Evolutionary conservation across 1,139 yeast species (phyloP).

Genomic region (Debaryomyces psychrophilus): DNA sequence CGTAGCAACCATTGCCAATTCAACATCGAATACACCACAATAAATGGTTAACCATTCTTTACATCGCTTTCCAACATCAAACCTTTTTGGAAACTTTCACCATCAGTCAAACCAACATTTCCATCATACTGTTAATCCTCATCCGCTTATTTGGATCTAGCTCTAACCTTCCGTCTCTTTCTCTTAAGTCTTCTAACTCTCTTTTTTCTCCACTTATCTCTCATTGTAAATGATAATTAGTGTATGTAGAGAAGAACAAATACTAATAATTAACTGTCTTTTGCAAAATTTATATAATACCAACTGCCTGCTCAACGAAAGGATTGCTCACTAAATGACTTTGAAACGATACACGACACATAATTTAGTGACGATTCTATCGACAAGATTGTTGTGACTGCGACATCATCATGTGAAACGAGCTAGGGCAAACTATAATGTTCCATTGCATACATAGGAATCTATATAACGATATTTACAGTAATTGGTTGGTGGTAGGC

Average conservation of each 20-base stretch:
- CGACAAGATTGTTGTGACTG: constrained; percentile 1
- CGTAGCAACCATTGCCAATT: constrained; percentile 1
- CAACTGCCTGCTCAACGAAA: constrained; percentile 2
- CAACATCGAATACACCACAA: constrained; percentile 4
- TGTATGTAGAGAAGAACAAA: constrained; percentile 25
- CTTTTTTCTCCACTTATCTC: constrained; percentile 99
- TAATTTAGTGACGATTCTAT: not conserved
- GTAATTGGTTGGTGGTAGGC: not conserved
- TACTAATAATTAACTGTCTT: constrained; percentile 13
- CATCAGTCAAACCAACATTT: constrained; percentile 6
- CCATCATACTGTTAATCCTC: constrained; percentile 1
- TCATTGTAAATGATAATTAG: constrained; percentile 56
- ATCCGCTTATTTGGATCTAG: constrained; percentile 92
- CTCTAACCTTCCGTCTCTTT: constrained; percentile 99
- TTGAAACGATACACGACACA: constrained; percentile 5
- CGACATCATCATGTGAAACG: constrained; percentile 3
- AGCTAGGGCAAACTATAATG: not conserved
- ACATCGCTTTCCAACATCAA: not conserved
- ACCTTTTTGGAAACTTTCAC: not conserved
- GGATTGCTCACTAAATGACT: constrained; percentile 10
- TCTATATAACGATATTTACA: constrained; percentile 7
- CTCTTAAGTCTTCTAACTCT: constrained; percentile 99
- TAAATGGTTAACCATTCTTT: constrained; percentile 1
- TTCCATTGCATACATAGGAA: not conserved
- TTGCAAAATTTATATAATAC: constrained; percentile 7